phyloP scores from a whole-genome alignment of 208 protist species.

The Trypanosomatidae sp. region DNA sequence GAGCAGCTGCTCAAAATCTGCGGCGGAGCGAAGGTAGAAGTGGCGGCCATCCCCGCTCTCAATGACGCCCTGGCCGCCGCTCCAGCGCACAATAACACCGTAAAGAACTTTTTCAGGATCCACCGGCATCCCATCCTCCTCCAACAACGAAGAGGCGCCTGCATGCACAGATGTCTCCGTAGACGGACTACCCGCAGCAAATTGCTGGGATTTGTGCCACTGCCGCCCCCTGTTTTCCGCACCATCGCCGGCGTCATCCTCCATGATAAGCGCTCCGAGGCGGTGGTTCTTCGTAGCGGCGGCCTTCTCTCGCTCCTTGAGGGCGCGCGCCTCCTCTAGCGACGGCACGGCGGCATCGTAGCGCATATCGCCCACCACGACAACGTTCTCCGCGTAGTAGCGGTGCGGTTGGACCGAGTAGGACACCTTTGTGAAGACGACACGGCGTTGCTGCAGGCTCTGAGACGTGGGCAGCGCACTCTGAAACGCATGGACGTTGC shows the following conservation, averaged over 20 bases:
- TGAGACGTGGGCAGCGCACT: constrained; percentile 77
- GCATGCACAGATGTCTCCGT: no score
- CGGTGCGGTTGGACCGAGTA: constrained; percentile 55
- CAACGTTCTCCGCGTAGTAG: constrained; percentile 76
- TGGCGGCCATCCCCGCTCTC: constrained; percentile 66
- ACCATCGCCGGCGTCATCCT: constrained; percentile 12
- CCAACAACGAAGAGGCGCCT: background rate
- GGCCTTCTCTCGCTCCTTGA: constrained; percentile 37
- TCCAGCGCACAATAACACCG: constrained; percentile 90
- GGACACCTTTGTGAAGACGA: constrained; percentile 68
- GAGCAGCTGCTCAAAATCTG: constrained; percentile 79
- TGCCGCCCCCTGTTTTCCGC: background rate
- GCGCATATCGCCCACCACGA: constrained; percentile 40
- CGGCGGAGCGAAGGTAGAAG: constrained; percentile 75
- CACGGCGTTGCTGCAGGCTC: constrained; percentile 56
- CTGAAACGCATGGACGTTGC: constrained; percentile 74
- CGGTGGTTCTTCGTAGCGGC: constrained; percentile 24
- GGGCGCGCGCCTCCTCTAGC: constrained; percentile 35
- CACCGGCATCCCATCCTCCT: constrained; percentile 14
- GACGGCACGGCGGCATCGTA: constrained; percentile 53
- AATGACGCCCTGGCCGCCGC: constrained; percentile 81
- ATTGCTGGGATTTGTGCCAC: background rate
- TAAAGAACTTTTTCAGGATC: constrained; percentile 48
- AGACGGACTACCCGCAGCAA: background rate
- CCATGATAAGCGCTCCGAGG: constrained; percentile 20